phyloP scores from a whole-genome alignment of 2,329 filamentous ascomycete species.

The Chaetomium globosum region DNA sequence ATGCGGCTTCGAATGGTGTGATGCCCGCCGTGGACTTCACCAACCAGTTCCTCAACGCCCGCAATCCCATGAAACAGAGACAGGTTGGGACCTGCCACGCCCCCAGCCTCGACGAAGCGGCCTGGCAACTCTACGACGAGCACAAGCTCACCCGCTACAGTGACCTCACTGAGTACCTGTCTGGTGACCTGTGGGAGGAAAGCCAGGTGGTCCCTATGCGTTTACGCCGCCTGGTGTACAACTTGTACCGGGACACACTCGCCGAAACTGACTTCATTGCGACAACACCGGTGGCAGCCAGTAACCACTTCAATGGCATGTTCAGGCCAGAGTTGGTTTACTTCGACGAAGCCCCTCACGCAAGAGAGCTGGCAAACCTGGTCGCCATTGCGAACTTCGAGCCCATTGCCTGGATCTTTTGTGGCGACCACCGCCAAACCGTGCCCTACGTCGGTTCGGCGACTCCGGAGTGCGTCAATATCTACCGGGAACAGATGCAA shows the following conservation, averaged over 20 bases:
- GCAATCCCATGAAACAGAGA: not conserved
- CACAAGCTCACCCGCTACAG: conserved; percentile 10
- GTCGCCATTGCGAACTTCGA: conserved; percentile 27
- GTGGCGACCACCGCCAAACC: conserved; percentile 24
- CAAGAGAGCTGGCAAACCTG: conserved; percentile 22
- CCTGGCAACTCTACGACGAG: conserved; percentile 20
- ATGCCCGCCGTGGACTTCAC: conserved; percentile 22
- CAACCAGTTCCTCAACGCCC: conserved; percentile 18
- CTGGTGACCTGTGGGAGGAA: conserved; percentile 13
- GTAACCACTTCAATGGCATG: conserved; percentile 23
- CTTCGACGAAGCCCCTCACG: conserved; percentile 26
- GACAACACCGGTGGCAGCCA: conserved; percentile 23
- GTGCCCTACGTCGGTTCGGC: conserved; percentile 23
- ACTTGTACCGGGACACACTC: conserved; percentile 23
- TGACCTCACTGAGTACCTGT: conserved; percentile 10
- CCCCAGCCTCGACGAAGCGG: conserved; percentile 23
- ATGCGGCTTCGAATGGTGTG: not conserved
- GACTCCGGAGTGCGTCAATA: not conserved
- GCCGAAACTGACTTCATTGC: conserved; percentile 27
- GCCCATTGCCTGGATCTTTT: conserved; percentile 26
- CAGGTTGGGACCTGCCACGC: conserved; percentile 2
- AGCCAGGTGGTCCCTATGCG: conserved; percentile 10
- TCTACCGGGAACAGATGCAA: conserved; percentile 20
- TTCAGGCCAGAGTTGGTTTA: conserved; percentile 25
- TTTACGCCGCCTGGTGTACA: conserved; percentile 15